Percentiles rank a stretch among this genome's conserved stretches.
Evolutionary conservation across 1,284 basidiomycete genomes (phyloP).

Genomic region (Sanghuangporus sanghuang): DNA sequence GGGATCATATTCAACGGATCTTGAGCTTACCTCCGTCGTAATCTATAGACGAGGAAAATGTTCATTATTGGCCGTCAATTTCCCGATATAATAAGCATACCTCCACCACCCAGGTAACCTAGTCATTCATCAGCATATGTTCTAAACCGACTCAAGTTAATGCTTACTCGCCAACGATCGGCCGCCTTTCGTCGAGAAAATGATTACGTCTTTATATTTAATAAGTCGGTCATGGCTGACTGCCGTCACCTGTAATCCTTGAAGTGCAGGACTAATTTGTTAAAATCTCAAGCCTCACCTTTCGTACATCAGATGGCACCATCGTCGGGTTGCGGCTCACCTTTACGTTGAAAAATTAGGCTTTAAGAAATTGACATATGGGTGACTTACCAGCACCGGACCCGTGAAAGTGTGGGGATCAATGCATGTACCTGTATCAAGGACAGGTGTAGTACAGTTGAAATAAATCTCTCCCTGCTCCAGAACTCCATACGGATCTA

Average conservation of each 20-base stretch:
- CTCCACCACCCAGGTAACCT: conserved; percentile 50
- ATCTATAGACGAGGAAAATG: background rate
- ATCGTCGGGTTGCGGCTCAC: conserved; percentile 51
- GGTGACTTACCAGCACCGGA: conserved; percentile 42
- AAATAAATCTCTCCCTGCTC: conserved; percentile 51
- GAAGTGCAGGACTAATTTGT: background rate
- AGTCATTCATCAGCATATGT: background rate
- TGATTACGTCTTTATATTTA: conserved; percentile 49
- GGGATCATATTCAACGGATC: background rate
- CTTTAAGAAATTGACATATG: background rate
- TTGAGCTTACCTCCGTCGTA: conserved; percentile 58
- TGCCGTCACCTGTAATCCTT: conserved; percentile 41
- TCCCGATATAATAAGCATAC: conserved; percentile 29
- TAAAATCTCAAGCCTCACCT: conserved; percentile 30
- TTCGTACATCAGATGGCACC: conserved; percentile 57
- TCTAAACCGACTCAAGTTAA: background rate
- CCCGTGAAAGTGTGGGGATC: conserved; percentile 41
- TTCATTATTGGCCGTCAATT: background rate
- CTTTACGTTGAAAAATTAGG: conserved; percentile 26
- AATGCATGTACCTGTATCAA: conserved; percentile 36
- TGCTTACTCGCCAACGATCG: conserved; percentile 44
- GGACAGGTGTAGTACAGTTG: conserved; percentile 39
- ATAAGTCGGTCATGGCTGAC: conserved; percentile 42
- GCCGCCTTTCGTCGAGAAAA: conserved; percentile 48
- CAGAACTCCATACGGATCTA: conserved; percentile 51